Conservation (phyloP, 2,329 filamentous ascomycete species). For the Fusarium tjaetaba region DNA sequence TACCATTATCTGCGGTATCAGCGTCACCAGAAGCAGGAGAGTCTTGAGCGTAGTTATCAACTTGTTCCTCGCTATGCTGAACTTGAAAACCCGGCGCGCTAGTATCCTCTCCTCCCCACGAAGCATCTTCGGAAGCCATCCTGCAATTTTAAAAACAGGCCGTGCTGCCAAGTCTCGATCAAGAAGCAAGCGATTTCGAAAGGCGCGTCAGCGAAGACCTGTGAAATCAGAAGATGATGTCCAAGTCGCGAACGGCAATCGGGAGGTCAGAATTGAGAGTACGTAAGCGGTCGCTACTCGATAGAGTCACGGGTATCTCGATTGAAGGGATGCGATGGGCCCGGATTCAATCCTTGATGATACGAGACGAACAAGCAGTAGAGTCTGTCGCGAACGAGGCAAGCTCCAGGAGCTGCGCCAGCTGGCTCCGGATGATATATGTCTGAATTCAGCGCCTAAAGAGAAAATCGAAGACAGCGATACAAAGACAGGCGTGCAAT, state of each 20-base stretch:
- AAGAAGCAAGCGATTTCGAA: constrained; percentile 14
- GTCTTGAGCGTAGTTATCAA: constrained; percentile 60
- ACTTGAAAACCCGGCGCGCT: constrained; percentile 65
- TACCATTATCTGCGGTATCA: constrained; percentile 59
- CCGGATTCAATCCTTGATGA: constrained; percentile 12
- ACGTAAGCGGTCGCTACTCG: background rate
- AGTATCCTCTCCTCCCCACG: constrained; percentile 65
- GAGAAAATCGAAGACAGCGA: background rate
- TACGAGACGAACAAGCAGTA: constrained; percentile 13
- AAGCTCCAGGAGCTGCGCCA: constrained; percentile 32
- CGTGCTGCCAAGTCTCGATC: constrained; percentile 7
- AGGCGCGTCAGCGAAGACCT: constrained; percentile 21
- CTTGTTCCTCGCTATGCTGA: constrained; percentile 66
- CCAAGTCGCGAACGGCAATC: constrained; percentile 2
- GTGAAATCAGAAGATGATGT: constrained; percentile 1
- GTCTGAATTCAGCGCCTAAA: constrained; percentile 2
- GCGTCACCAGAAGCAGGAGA: constrained; percentile 61
- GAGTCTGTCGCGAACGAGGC: constrained; percentile 32
- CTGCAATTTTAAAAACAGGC: constrained; percentile 20
- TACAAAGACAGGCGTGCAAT: background rate
- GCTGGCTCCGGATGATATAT: constrained; percentile 11
- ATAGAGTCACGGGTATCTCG: background rate
- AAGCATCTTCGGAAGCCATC: constrained; percentile 55
- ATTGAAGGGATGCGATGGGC: constrained; percentile 3
- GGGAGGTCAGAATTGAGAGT: background rate